phyloP scores from a whole-genome alignment of 495 filamentous ascomycete species.

The Bacidia gigantensis region DNA sequence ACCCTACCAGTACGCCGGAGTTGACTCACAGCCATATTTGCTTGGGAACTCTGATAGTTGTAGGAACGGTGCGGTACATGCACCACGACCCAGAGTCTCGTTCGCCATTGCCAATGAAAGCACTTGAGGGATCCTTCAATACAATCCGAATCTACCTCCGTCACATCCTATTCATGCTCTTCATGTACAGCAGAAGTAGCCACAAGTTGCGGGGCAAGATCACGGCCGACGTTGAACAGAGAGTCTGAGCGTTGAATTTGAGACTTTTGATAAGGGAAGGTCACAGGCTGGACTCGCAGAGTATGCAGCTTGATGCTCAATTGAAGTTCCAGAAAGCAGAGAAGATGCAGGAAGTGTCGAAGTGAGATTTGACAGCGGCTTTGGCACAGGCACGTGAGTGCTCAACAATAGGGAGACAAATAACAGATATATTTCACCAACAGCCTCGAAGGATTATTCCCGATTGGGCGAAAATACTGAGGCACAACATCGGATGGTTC shows the following conservation, averaged over 20 bases:
- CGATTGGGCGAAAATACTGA: conserved; percentile 2
- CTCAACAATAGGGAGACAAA: neutral
- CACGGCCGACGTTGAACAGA: too few relatives aligned
- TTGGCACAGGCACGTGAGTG: neutral
- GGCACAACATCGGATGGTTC: neutral
- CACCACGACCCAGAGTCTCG: conserved; percentile 24
- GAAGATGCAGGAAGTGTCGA: neutral
- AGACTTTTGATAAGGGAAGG: too few relatives aligned
- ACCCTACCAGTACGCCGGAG: neutral
- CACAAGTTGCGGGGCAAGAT: too few relatives aligned
- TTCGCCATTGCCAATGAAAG: conserved; percentile 14
- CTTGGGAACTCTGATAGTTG: conserved; percentile 44
- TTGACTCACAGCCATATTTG: conserved; percentile 50
- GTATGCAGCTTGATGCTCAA: neutral
- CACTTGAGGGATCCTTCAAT: conserved; percentile 10
- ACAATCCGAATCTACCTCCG: neutral
- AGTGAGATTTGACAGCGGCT: neutral
- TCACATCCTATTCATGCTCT: neutral
- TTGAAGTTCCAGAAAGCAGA: conserved; percentile 9
- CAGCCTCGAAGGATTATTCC: conserved; percentile 8
- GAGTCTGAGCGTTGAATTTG: too few relatives aligned
- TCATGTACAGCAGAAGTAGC: too few relatives aligned
- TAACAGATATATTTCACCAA: conserved; percentile 4
- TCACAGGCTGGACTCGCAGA: conserved; percentile 4
- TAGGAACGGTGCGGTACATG: conserved; percentile 52